A percentile compares a stretch with the other conserved stretches of the same genome.
phyloP scores from a whole-genome alignment of 768 basidiomycete genomes.

The Trametes punicea region DNA sequence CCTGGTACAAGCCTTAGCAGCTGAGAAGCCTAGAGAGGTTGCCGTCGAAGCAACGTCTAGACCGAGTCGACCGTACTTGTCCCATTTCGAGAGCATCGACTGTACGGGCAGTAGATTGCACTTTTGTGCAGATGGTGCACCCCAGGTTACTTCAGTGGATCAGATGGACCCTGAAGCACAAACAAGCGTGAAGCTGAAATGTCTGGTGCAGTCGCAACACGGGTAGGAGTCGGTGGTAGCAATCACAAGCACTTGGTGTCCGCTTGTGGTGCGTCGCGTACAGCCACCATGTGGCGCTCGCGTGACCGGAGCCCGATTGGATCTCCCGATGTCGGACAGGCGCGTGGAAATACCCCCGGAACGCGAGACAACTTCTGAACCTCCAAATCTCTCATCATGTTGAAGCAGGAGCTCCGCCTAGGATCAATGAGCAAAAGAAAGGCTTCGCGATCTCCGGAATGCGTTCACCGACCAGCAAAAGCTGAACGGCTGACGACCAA shows the following conservation, averaged over 20 bases:
- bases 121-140: neutral
- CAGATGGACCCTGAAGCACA: too few relatives aligned
- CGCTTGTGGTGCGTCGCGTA: neutral
- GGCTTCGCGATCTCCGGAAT: neutral
- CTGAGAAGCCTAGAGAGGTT: constrained; percentile 62
- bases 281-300: neutral
- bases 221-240: neutral
- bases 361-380: too few relatives aligned
- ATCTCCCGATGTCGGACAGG: neutral
- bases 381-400: neutral
- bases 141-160: too few relatives aligned
- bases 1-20: constrained; percentile 63
- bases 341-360: too few relatives aligned
- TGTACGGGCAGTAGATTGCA: neutral
- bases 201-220: too few relatives aligned
- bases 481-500: neutral
- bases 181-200: neutral
- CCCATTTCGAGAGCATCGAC: constrained; percentile 32
- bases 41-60: constrained; percentile 66
- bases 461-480: neutral
- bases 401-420: neutral
- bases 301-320: neutral
- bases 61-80: constrained; percentile 48
- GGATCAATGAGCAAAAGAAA: neutral
- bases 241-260: constrained; percentile 1